Evolutionary conservation across 2,329 filamentous ascomycete genomes (phyloP), one percentile per base, ranked within the genome.

Genomic region (Hymenoscyphus repandus): DNA sequence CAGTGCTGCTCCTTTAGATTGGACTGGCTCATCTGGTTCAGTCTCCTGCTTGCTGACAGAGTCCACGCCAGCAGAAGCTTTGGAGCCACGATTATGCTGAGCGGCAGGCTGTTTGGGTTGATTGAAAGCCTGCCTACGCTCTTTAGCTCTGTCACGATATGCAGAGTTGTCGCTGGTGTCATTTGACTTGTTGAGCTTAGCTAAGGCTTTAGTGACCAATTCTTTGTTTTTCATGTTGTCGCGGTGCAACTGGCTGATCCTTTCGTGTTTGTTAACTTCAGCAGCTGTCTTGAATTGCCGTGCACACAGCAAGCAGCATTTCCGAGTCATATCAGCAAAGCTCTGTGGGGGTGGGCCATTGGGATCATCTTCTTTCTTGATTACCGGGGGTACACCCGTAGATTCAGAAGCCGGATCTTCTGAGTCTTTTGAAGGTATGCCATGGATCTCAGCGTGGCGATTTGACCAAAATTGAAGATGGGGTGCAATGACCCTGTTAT

Each of bases 381-480:
- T 2, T 33, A n/a, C 33, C 18, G 31, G 49, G 43, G 45, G 53
- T 58, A 47, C 22, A 9, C 46, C 58, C 4, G 22, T 27, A 27
- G 22, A 27, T n/a, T 56, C 56, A 2, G 51, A 39, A 1, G 55
- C 33, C 58, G 63, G 46, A 58, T 62, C 62, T 66, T 68, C 64
- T 31, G 50, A 64, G 4, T 67, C 67, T 57, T 67, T 77, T 63
- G 47, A 68, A 55, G 49, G 68, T 53, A 70, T 75, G 51, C 79
- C 77, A 60, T 85, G 81, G 20, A 87, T 70, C 60, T 88, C 83
- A 1, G 82, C 83, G 62, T 86, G 82, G 45, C 83, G 80, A 61
- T 86, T 81, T 44, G 81, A 80, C 84, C 84, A 88, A 65, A 85
- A 85, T 65, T 86, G 81, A 41, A 88, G 72, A 66, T 87, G 82